A percentile compares a stretch with the other conserved stretches of the same genome.
Conservation (phyloP, 2,329 filamentous ascomycete species). For the Zelopaecilomyces penicillatus region DNA sequence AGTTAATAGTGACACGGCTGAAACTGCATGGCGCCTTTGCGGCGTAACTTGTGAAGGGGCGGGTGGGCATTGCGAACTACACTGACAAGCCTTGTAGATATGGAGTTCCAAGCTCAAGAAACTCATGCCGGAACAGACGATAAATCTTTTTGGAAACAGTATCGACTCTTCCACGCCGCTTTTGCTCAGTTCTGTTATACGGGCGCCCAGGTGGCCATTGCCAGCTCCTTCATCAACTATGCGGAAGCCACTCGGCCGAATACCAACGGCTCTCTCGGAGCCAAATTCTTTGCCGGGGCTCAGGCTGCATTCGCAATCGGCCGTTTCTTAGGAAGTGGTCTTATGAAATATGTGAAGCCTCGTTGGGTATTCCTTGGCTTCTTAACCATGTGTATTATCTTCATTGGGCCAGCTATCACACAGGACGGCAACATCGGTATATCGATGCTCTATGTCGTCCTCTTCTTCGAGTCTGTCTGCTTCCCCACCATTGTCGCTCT, state of each 20-base stretch:
- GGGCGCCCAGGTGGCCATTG: slow-evolving; percentile 61
- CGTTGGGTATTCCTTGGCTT: slow-evolving; percentile 61
- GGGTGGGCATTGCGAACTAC: neutral
- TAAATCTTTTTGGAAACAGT: slow-evolving; percentile 61
- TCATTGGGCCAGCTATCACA: slow-evolving; percentile 43
- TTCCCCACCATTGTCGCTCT: slow-evolving; percentile 77
- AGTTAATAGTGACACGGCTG: slow-evolving; percentile 6
- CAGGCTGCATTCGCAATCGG: slow-evolving; percentile 66
- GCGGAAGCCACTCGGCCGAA: slow-evolving; percentile 49
- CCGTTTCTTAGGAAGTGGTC: slow-evolving; percentile 55
- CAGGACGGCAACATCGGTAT: slow-evolving; percentile 39
- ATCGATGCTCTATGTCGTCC: slow-evolving; percentile 57
- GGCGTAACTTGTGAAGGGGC: neutral
- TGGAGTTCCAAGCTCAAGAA: slow-evolving; percentile 51
- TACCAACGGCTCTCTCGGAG: slow-evolving; percentile 43
- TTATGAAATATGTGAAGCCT: slow-evolving; percentile 61
- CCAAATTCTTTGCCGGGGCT: slow-evolving; percentile 64
- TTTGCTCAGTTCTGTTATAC: slow-evolving; percentile 73
- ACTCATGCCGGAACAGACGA: slow-evolving; percentile 45
- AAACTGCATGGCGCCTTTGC: no score
- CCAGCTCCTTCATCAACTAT: slow-evolving; percentile 67
- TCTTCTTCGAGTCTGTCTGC: slow-evolving; percentile 74
- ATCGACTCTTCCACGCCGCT: slow-evolving; percentile 66
- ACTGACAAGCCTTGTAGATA: slow-evolving; percentile 39
- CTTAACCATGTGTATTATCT: slow-evolving; percentile 56